Base-by-base conservation (phyloP, 2,329 filamentous ascomycete genomes). In the Sclerotinia sclerotiorum region DNA sequence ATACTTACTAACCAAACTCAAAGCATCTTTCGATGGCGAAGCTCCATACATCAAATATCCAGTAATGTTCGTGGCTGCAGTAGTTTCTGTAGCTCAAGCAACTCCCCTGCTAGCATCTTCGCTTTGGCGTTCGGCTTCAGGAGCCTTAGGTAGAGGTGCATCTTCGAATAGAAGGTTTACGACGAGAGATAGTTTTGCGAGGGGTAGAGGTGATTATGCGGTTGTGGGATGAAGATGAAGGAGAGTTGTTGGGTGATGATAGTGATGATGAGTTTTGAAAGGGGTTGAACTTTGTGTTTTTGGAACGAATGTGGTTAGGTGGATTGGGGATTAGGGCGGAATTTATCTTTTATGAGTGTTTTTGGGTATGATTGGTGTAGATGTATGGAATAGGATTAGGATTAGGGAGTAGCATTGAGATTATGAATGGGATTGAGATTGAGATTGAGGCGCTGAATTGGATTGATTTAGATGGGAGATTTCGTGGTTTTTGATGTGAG, bases 231-330 rank as follows among this genome's bases (percentile, higher is more conserved):
- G 91, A 95, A 63, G 95, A 98, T 77, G 95, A 98, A 78, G 94
- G 94, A 61, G 94, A 98, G 82, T 82, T 99, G 73, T 81, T 99
- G 48, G 95, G 95, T 0, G 94, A 97, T 73, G 94, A 97, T 69
- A 93, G 93, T 73, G 94, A 97, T 72, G 93, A 97, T 76, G 94
- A 97, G 70, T 91, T 90, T 61, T 88, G 67, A 60, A 19, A 29
- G 27, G 7, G 21, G n/a, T n/a, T n/a, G n/a, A n/a, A n/a, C 24
- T 52, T 13, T n/a, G 11, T 57, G 56, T 21, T 51, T 24, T 55
- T 56, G 39, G 32, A 27, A 15, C 3, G 24, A 11, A 13, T 0
- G 15, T 15, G 39, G 32, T 35, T 35, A 10, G 15, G 17, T 15
- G 56, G 10, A 13, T 42, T 4, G n/a, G 3, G 42, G 32, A 39